Base-by-base conservation (phyloP, 1,139 yeast species). In the Debaryomycetaceae sp. region DNA sequence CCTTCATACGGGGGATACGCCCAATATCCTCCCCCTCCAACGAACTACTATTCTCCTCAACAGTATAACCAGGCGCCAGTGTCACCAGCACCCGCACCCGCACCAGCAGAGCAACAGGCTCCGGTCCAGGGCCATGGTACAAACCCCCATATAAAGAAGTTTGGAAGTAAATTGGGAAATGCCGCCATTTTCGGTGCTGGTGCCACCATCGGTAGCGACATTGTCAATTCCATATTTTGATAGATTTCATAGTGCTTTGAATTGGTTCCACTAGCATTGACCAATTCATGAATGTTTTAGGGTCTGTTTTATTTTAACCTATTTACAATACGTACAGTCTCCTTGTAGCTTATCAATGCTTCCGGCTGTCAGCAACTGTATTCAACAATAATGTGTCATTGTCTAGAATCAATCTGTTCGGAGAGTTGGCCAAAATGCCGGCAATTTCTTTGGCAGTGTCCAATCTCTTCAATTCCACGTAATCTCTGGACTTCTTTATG, bases 391-490 rank as follows among this genome's bases (percentile, higher is more conserved):
- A 80, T 23, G 97, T 86, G 68, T 89, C 96, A 65, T 88, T 90
- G 64, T 93, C 97, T 62, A 93, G 80, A 61, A 91, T 77, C 58
- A 93, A 89, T 65, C 83, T 83, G 81, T 93, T 93, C 56, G 97
- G 97, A 49, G 97, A 88, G 55, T 75, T 74, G 39, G 97, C 81
- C 61, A 93, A 74, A 42, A 91, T 88, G 38, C 71, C 75, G 40
- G 99, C 98, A 66, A 95, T 95, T 63, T 95, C 99, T 59, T 91
- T 82, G 13, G 99, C 99, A 44, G 99, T 93, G 63, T 91, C 98
- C 64, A 93, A 81, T 71, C 97, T 84, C 78, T 91, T 93, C 68
- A 93, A 81, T 66, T 93, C 99, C 41, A 93, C 96, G 66, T 93
- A 93, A 67, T 93, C 98, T 68, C 79, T 87, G 27, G 95, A 87